A percentile compares a stretch with the other conserved stretches of the same genome.
phyloP scores from a whole-genome alignment of 2,329 filamentous ascomycete genomes.

The Talaromyces sp. region DNA sequence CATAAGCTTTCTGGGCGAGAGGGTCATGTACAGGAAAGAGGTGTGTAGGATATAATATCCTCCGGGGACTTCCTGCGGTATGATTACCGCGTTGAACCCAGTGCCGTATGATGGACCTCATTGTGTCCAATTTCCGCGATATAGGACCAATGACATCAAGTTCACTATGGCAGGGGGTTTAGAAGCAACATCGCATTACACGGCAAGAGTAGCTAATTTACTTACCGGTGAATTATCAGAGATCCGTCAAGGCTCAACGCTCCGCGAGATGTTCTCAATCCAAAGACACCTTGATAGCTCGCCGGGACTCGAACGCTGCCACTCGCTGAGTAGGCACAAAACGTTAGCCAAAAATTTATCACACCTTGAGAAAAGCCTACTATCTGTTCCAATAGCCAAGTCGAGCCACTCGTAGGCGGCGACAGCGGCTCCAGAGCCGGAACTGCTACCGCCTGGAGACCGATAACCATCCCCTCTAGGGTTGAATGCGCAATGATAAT shows the following conservation, averaged over 20 bases:
- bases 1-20: background rate
- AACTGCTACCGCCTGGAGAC: background rate
- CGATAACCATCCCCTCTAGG: background rate
- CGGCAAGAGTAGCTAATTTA: background rate
- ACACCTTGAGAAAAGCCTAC: background rate
- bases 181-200: background rate
- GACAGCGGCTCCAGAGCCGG: background rate
- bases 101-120: background rate
- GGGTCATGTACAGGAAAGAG: background rate
- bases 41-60: background rate
- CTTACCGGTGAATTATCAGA: background rate
- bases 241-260: background rate
- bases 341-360: background rate
- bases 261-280: background rate
- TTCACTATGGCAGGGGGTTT: background rate
- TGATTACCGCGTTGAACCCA: background rate
- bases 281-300: background rate
- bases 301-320: background rate
- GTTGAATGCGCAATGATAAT: background rate
- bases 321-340: background rate
- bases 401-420: background rate
- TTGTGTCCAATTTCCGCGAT: background rate
- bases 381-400: background rate
- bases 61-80: background rate
- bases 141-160: background rate